Base-by-base conservation (phyloP, 1,284 basidiomycete genomes). In the Puccinia coronata region DNA sequence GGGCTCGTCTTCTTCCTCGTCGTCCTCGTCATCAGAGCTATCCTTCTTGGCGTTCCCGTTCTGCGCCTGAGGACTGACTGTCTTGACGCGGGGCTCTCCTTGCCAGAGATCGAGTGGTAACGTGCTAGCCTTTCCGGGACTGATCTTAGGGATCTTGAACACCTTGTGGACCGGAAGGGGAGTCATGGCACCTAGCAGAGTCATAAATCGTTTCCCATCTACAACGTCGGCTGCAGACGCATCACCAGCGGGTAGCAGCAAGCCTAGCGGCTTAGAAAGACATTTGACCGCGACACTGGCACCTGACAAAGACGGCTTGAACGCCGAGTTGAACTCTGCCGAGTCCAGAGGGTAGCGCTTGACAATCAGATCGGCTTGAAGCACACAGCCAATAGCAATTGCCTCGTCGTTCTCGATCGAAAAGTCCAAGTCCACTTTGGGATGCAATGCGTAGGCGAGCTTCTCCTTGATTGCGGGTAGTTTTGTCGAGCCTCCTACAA, bases 81-180 rank as follows among this genome's bases (percentile, higher is more conserved):
- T 88, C 84, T 92, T 91, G 84, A 98, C 89, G 18, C 90, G 90
- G 84, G 94, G 92, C 83, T 91, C 90, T 65, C 92, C 93, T 87
- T 98, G 93, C 91, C 93, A 95, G 59, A 98, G 87, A 86, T 96
- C 93, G 82, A 96, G 89, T 20, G 90, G 91, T 69, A 94, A 87
- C 82, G 87, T 88, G 83, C 74, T 88, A 77, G 87, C 88, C 61
- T 86, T 86, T 51, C 88, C 89, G n/a, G 89, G 88, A 8, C 91
- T 86, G 49, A 89, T 89, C 36, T 92, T 90, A n/a, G 92, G 90
- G 83, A 97, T 88, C 23, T 90, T 88, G 71, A 93, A 88, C 6
- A 89, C 88, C 74, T 95, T 88, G 82, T 95, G 88, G 47, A 90
- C 91, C 51, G 96, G 95, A 18, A 96, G 87, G 0, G 92, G 91